phyloP scores from a whole-genome alignment of 2,329 filamentous ascomycete species.

The Rhexocercosporidium sp. region DNA sequence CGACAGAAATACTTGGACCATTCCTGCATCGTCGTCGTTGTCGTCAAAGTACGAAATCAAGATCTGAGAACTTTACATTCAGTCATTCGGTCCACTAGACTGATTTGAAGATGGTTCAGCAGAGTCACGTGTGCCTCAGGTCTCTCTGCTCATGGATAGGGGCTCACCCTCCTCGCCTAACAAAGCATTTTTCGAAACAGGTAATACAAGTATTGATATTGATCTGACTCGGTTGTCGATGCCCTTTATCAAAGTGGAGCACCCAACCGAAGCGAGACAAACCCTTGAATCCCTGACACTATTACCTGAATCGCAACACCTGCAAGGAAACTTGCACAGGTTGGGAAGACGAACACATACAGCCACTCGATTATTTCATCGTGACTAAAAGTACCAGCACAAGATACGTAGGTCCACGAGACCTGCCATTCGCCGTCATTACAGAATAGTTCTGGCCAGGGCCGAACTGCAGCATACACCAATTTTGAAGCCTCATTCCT shows the following conservation, averaged over 20 bases:
- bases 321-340: not conserved
- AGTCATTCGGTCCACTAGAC: not conserved
- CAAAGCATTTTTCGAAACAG: not conserved
- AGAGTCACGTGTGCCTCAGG: constrained; percentile 2
- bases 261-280: not conserved
- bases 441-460: not conserved
- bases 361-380: not conserved
- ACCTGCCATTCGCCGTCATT: not conserved
- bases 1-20: not conserved
- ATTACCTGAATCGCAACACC: not conserved
- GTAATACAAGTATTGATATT: too few relatives aligned
- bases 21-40: not conserved
- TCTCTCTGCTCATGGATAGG: not conserved
- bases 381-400: not conserved
- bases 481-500: constrained; percentile 1
- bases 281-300: not conserved
- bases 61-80: not conserved
- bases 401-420: not conserved
- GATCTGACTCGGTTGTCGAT: not conserved
- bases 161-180: not conserved
- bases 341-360: not conserved
- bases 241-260: not conserved
- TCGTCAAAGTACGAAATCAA: not conserved
- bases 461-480: not conserved
- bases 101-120: not conserved